Evolutionary conservation across 352 stramenopile species (phyloP).

Genomic region (Pythium plurisporium): DNA sequence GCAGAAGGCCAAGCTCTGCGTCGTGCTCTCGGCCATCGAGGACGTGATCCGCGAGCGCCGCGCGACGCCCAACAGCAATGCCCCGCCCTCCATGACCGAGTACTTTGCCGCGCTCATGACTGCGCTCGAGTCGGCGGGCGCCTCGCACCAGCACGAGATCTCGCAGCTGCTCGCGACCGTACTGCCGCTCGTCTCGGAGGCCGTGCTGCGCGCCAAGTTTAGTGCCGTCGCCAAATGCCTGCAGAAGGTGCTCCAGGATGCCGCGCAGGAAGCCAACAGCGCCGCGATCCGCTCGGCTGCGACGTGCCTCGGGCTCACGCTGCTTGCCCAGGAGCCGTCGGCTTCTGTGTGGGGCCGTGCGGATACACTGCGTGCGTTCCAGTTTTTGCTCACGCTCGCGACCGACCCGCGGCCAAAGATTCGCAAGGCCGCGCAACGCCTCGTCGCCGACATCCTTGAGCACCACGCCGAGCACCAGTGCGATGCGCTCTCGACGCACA

Average conservation of each 20-base stretch:
- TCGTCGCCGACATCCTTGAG: conserved; percentile 67
- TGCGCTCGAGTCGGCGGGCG: conserved; percentile 63
- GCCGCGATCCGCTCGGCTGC: conserved; percentile 60
- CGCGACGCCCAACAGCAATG: background rate
- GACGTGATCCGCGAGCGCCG: conserved; percentile 83
- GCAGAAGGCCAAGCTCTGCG: conserved; percentile 82
- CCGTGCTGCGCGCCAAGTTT: conserved; percentile 81
- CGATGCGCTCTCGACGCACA: conserved; percentile 81
- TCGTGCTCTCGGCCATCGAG: conserved; percentile 77
- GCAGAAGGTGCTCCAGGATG: conserved; percentile 65
- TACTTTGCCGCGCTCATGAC: conserved; percentile 89
- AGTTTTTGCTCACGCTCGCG: conserved; percentile 69
- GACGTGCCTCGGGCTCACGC: conserved; percentile 51
- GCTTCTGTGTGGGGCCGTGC: conserved; percentile 53
- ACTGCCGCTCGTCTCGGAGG: conserved; percentile 61
- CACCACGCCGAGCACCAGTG: conserved; percentile 64
- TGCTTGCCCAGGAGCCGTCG: conserved; percentile 74
- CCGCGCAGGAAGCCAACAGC: conserved; percentile 39
- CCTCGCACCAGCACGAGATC: conserved; percentile 75
- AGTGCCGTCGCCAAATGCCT: conserved; percentile 63
- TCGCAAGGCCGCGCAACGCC: conserved; percentile 74
- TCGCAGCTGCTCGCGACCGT: conserved; percentile 72
- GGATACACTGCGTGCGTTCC: conserved; percentile 71
- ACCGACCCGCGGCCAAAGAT: conserved; percentile 82
- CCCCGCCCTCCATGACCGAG: conserved; percentile 59